A percentile compares a stretch with the other conserved stretches of the same genome.
phyloP scores from a whole-genome alignment of 768 basidiomycete genomes.

The Nidula microcarpa region DNA sequence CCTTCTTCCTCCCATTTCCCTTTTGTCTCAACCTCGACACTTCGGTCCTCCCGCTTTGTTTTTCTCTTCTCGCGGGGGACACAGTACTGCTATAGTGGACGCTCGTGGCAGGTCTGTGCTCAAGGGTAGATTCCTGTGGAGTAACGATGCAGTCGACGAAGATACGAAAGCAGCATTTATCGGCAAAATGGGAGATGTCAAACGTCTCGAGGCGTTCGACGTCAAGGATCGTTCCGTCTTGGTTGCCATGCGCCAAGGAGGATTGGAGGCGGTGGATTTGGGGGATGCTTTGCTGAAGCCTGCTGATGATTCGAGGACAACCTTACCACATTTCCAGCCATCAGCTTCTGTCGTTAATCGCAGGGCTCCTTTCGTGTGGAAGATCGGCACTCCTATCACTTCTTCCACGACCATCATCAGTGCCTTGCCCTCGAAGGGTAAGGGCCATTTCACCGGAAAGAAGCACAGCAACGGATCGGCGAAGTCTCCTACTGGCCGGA shows the following conservation, averaged over 20 bases:
- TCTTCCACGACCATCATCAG: conserved; percentile 29
- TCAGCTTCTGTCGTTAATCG: conserved; percentile 60
- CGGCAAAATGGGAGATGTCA: conserved; percentile 75
- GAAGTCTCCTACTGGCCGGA: conserved; percentile 43
- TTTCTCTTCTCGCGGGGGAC: conserved; percentile 85
- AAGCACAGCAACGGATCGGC: conserved; percentile 44
- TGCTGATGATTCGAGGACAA: conserved; percentile 73
- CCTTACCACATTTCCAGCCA: conserved; percentile 68
- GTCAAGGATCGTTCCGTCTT: conserved; percentile 71
- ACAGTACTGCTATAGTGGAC: conserved; percentile 86
- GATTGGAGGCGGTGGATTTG: conserved; percentile 77
- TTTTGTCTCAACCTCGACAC: conserved; percentile 74
- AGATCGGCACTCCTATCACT: conserved; percentile 68
- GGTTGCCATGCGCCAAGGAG: conserved; percentile 84
- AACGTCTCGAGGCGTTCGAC: conserved; percentile 81
- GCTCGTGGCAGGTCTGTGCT: conserved; percentile 82
- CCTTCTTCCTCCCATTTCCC: conserved; percentile 68
- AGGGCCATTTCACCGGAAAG: conserved; percentile 40
- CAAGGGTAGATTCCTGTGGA: conserved; percentile 80
- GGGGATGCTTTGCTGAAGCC: conserved; percentile 77
- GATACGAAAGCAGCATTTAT: conserved; percentile 25
- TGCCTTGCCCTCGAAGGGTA: conserved; percentile 32
- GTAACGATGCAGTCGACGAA: conserved; percentile 54
- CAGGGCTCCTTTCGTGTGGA: conserved; percentile 78
- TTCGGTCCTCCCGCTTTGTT: conserved; percentile 87